Base-by-base conservation (phyloP, 2,329 filamentous ascomycete species). In the Ambrosiella cleistominuta region DNA sequence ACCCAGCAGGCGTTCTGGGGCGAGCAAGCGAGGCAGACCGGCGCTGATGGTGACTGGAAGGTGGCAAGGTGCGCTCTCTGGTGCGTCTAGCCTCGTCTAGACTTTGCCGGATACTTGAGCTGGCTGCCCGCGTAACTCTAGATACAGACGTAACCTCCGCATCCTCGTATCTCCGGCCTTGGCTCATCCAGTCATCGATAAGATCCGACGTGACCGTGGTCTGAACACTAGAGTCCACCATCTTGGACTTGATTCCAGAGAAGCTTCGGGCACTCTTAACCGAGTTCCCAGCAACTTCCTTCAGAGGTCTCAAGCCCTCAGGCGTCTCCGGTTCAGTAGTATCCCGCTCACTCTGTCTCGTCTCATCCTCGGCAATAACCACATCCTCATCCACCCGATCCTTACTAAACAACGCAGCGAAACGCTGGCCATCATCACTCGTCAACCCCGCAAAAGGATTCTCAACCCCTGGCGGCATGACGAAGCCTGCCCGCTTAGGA, bases 121-220 rank as follows among this genome's bases (percentile, higher is more conserved):
- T 56, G 19, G 44, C n/a, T n/a, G 44, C 44, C 44, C 44, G 9
- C 12, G 15, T 47, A 13, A 47, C 81, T 83, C 39, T 86, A 88
- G 54, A 88, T 87, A 65, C 44, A 13, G 44, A 17, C 2, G 19
- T 47, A 47, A 15, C 19, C 44, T 47, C 44, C 15, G n/a, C n/a
- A 8, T 47, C 44, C 7, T 17, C 44, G 44, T 3, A 47, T 8
- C 44, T 13, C 64, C 79, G 81, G 57, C 44, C 44, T 27, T 27
- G 27, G 76, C 74, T 63, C 58, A 94, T 70, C 65, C 95, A 75
- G 58, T 81, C 78, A 63, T 95, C 89, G 62, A 95, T 88, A 58
- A 85, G 82, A 54, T 85, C 80, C 0, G 86, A 80, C n/a, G 88
- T 94, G 37, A 96, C 74, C 44, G 84, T 76, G 27, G 90, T 96